Percentiles rank a stretch among this genome's conserved stretches.
phyloP scores from a whole-genome alignment of 108 stramenopile species.

The Skeletonema tropicum region DNA sequence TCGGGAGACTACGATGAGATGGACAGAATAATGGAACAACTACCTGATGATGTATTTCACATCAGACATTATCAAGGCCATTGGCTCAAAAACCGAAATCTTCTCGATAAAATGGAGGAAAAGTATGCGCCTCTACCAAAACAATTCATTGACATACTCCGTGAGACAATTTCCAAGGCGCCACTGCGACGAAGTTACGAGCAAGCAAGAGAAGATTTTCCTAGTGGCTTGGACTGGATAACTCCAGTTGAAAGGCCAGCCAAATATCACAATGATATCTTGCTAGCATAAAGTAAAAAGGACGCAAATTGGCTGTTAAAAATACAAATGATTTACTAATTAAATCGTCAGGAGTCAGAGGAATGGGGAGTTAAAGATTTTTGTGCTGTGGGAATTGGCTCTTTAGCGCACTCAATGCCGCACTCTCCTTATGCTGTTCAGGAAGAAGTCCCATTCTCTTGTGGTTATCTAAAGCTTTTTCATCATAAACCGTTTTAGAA shows the following conservation, averaged over 20 bases:
- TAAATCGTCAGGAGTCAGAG: neutral
- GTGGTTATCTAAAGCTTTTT: conserved; percentile 17
- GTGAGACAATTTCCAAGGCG: conserved; percentile 8
- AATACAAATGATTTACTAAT: neutral
- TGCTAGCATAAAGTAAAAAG: conserved; percentile 1
- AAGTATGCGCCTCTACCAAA: conserved; percentile 28
- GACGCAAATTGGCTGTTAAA: neutral
- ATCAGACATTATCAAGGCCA: conserved; percentile 51
- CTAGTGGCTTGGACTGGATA: conserved; percentile 38
- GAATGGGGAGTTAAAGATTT: conserved; percentile 29
- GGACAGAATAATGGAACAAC: conserved; percentile 42
- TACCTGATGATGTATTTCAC: conserved; percentile 46
- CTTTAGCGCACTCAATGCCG: conserved; percentile 44
- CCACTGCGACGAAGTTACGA: conserved; percentile 5
- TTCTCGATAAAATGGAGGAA: conserved; percentile 43
- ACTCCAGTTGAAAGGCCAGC: conserved; percentile 34
- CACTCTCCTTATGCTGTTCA: conserved; percentile 42
- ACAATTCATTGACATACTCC: conserved; percentile 22
- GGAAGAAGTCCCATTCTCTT: conserved; percentile 42
- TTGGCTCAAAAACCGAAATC: conserved; percentile 39
- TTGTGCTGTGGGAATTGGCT: conserved; percentile 39
- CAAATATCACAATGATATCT: conserved; percentile 27
- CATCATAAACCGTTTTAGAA: conserved; percentile 35
- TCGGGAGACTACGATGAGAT: conserved; percentile 47
- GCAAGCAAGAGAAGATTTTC: conserved; percentile 18